These are phyloP conservation scores for Fraxinus americana DNA, from an alignment of 257 asterid genomes.

Conservation along the genomic window DNA sequence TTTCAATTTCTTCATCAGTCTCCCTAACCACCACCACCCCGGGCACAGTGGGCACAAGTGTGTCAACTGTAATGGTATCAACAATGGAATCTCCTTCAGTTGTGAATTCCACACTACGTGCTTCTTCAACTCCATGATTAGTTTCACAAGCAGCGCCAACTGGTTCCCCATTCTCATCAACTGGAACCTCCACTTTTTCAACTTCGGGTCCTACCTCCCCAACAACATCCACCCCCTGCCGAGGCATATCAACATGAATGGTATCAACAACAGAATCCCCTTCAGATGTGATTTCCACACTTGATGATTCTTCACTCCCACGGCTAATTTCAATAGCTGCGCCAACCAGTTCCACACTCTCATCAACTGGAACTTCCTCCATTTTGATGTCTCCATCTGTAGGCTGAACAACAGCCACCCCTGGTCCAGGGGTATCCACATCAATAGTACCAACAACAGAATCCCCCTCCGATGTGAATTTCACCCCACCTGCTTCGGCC, in stretches of 20 bases:
- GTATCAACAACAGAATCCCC: conserved; percentile 45
- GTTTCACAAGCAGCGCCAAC: neutral
- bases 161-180: conserved; percentile 2
- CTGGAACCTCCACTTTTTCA: conserved; percentile 24
- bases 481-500: conserved; percentile 31
- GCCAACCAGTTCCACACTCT: neutral
- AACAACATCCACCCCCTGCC: conserved; percentile 23
- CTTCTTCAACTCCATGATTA: conserved; percentile 1
- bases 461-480: neutral
- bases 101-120: conserved; percentile 30
- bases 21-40: conserved; percentile 59
- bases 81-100: conserved; percentile 52
- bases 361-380: conserved; percentile 25
- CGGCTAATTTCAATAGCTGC: neutral
- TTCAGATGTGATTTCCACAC: conserved; percentile 18
- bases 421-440: conserved; percentile 31
- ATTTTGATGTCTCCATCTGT: conserved; percentile 1
- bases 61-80: conserved; percentile 45
- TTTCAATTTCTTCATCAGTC: conserved; percentile 26
- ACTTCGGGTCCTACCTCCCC: conserved; percentile 18
- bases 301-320: neutral
- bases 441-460: conserved; percentile 24
- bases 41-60: conserved; percentile 38
- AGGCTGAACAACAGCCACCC: conserved; percentile 37
- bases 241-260: conserved; percentile 24